Percentiles rank a stretch among this genome's conserved stretches.
Evolutionary conservation across 148 eudicot genomes (phyloP).

Genomic region (Heliamphora exappendiculata): DNA sequence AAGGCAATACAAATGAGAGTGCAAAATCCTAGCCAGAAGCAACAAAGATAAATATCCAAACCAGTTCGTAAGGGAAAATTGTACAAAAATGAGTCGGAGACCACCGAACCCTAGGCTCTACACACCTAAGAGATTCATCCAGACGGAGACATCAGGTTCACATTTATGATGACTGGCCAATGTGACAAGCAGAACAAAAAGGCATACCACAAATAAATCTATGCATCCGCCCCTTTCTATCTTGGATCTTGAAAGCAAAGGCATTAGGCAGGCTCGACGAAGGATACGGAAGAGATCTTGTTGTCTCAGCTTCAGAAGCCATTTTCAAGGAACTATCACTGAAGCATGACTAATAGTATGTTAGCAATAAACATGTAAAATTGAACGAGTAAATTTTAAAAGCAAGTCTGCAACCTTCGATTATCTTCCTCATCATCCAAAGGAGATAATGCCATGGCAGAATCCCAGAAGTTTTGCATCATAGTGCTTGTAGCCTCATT

Average conservation of each 20-base stretch:
- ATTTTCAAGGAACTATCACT: constrained; percentile 47
- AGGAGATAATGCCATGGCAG: constrained; percentile 68
- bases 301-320: constrained; percentile 64
- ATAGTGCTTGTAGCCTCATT: constrained; percentile 60
- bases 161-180: not conserved
- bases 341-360: constrained; percentile 10
- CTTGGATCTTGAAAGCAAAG: constrained; percentile 79
- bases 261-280: constrained; percentile 33
- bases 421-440: constrained; percentile 73
- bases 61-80: too few relatives aligned
- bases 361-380: constrained; percentile 8
- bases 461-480: constrained; percentile 98
- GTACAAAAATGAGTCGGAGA: too few relatives aligned
- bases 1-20: too few relatives aligned
- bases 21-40: too few relatives aligned
- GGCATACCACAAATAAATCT: constrained; percentile 78
- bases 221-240: constrained; percentile 77
- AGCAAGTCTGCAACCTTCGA: constrained; percentile 47
- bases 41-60: too few relatives aligned
- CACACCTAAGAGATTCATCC: too few relatives aligned
- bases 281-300: constrained; percentile 44
- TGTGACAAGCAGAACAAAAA: constrained; percentile 5
- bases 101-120: too few relatives aligned
- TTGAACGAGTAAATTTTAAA: not conserved
- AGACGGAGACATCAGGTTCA: not conserved